Base-by-base conservation (phyloP, 2,329 filamentous ascomycete genomes). In the Coniosporium uncinatum region DNA sequence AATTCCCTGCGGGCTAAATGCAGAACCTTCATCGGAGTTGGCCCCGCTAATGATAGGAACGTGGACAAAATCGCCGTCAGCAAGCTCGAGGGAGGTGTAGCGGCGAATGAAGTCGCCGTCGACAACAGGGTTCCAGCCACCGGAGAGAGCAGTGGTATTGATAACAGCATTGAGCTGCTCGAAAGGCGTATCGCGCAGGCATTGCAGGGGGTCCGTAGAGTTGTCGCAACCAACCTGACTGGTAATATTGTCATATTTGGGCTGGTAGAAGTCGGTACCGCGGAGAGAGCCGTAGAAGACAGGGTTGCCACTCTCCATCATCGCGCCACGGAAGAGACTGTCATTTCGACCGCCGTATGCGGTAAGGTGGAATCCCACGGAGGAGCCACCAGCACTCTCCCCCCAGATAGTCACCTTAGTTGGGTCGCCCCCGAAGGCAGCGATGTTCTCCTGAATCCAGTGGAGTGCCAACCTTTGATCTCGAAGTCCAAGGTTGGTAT, bases 1-100 rank as follows among this genome's bases (percentile, higher is more conserved):
- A 46, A 83, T 71, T 14, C 70, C 73, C 5, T 46, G 55, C 11
- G 70, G 67, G 1, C 67, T 72, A 50, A 82, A 83, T 1, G 65
- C 63, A 1, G 73, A 73, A 3, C 79, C 83, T 54, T 87, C 83
- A 49, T 86, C 82, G 1, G 73, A 73, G 55, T 84, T 85, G 27
- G 72, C 73, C 5, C 83, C 82, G 24, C 72, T 63, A 5, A 87
- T 66, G 32, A 85, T 71, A 1, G 81, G 79, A 0, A 85, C 77
- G 40, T 77, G 70, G 42, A 83, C 74, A 47, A 85, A 84, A 16
- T 71, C 69, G 36, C 79, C 80, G 4, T 69, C 56, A 2, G 63
- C 59, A 5, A 86, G 62, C 48, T 81, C 76, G 5, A 69, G 55
- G 8, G 73, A 75, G 2, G 70, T 71, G 46, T 69, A 73, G 5